Evolutionary conservation across 2,329 filamentous ascomycete genomes (phyloP).

Genomic region (Aspergillus ustus): DNA sequence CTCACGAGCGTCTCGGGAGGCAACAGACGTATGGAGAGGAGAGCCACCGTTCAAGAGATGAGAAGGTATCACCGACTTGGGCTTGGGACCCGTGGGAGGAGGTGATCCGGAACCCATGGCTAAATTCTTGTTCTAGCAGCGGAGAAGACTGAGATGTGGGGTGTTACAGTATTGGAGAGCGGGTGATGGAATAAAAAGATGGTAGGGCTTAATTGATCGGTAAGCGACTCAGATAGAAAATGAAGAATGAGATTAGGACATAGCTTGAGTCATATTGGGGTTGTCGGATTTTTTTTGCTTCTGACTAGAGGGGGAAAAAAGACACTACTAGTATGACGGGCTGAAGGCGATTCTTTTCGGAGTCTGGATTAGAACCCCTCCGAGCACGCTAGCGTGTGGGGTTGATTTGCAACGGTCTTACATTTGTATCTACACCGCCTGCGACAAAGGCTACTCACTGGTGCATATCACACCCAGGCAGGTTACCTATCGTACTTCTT

Average conservation of each 20-base stretch:
- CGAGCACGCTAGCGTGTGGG: conserved; percentile 5
- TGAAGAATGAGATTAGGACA: conserved; percentile 3
- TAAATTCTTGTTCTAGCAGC: conserved; percentile 44
- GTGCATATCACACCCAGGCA: background rate
- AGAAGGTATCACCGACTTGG: conserved; percentile 58
- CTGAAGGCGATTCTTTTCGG: conserved; percentile 7
- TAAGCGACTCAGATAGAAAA: background rate
- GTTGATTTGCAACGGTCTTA: background rate
- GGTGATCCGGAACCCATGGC: conserved; percentile 52
- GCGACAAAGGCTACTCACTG: background rate
- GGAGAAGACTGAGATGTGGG: conserved; percentile 11
- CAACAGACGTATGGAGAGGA: conserved; percentile 54
- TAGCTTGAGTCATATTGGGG: background rate
- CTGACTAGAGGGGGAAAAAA: conserved; percentile 8
- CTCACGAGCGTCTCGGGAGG: conserved; percentile 58
- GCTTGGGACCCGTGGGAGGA: conserved; percentile 51
- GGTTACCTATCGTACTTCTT: background rate
- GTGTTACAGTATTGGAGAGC: background rate
- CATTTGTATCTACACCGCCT: conserved; percentile 10
- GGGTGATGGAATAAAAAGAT: background rate
- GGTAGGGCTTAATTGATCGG: background rate
- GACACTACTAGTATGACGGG: conserved; percentile 3
- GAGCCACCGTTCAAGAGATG: conserved; percentile 62
- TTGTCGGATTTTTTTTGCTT: conserved; percentile 6
- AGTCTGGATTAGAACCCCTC: conserved; percentile 7